Evolutionary conservation across 768 basidiomycete species (phyloP).

Genomic region (Naganishia friedmannii): DNA sequence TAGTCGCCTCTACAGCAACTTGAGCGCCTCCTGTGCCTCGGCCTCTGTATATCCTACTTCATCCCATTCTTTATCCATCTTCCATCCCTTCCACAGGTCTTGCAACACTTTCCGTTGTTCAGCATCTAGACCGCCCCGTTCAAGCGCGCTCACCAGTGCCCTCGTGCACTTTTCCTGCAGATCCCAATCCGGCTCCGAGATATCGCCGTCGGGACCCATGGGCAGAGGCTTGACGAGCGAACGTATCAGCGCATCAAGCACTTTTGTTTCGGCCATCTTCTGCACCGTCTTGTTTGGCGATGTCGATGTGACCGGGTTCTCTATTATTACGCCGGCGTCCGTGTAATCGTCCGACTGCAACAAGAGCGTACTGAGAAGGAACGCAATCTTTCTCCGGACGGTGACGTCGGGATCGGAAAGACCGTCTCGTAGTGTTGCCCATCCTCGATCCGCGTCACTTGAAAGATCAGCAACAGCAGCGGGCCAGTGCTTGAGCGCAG

Average conservation of each 20-base stretch:
- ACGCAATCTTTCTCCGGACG: conserved; percentile 49
- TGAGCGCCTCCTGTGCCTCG: conserved; percentile 25
- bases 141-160: conserved; percentile 30
- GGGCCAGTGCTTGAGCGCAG: conserved; percentile 51
- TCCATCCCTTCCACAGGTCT: conserved; percentile 19
- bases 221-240: conserved; percentile 30
- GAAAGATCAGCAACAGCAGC: conserved; percentile 42
- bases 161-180: conserved; percentile 35
- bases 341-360: conserved; percentile 40
- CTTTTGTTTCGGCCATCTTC: conserved; percentile 33
- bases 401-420: conserved; percentile 42
- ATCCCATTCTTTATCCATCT: conserved; percentile 31
- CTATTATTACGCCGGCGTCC: conserved; percentile 1
- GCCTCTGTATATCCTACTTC: conserved; percentile 27
- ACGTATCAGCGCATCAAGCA: conserved; percentile 22
- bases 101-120: conserved; percentile 29
- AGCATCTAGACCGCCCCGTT: conserved; percentile 28
- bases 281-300: conserved; percentile 38
- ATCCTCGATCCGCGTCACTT: conserved; percentile 39
- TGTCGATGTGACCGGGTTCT: neutral
- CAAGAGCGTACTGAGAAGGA: conserved; percentile 49
- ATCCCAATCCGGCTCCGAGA: conserved; percentile 35
- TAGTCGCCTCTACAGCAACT: neutral
- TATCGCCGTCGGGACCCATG: conserved; percentile 28
- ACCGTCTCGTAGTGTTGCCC: conserved; percentile 39